phyloP scores from a whole-genome alignment of 257 asterid genomes.

The Ajuga chamaepitys region DNA sequence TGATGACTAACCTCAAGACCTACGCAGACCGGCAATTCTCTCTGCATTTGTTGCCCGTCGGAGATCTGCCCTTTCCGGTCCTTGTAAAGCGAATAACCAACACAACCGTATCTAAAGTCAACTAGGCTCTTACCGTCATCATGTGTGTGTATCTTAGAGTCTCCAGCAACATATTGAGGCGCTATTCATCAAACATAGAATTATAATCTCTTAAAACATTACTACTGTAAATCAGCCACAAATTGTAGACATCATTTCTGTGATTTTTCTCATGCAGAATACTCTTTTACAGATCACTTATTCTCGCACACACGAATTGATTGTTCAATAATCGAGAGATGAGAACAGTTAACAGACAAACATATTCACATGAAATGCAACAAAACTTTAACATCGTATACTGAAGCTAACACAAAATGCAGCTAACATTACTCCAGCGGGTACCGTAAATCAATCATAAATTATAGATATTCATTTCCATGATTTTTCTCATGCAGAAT shows the following conservation, averaged over 20 bases:
- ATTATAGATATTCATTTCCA: not conserved
- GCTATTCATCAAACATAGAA: conserved; percentile 44
- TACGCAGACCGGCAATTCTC: conserved; percentile 70
- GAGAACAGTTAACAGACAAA: too few relatives aligned
- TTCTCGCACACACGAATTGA: too few relatives aligned
- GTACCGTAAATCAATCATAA: conserved; percentile 1
- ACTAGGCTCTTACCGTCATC: conserved; percentile 63
- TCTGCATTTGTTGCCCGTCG: conserved; percentile 32
- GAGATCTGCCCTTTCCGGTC: conserved; percentile 41
- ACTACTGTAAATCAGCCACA: conserved; percentile 1
- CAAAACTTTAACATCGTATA: not conserved
- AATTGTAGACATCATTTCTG: not conserved
- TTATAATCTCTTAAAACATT: not conserved
- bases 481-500: not conserved
- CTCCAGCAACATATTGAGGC: conserved; percentile 54
- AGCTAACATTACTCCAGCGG: not conserved
- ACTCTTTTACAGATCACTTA: too few relatives aligned
- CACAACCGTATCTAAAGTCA: conserved; percentile 76
- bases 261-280: not conserved
- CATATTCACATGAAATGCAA: not conserved
- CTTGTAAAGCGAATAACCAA: conserved; percentile 74
- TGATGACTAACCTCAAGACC: conserved; percentile 77
- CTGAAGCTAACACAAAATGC: not conserved
- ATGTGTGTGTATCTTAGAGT: conserved; percentile 63
- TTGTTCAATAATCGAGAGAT: too few relatives aligned